Percentiles rank a stretch among this genome's conserved stretches.
These are phyloP conservation scores for Patellaria atrata DNA, from an alignment of 495 filamentous ascomycete species.

Conservation along the genomic window DNA sequence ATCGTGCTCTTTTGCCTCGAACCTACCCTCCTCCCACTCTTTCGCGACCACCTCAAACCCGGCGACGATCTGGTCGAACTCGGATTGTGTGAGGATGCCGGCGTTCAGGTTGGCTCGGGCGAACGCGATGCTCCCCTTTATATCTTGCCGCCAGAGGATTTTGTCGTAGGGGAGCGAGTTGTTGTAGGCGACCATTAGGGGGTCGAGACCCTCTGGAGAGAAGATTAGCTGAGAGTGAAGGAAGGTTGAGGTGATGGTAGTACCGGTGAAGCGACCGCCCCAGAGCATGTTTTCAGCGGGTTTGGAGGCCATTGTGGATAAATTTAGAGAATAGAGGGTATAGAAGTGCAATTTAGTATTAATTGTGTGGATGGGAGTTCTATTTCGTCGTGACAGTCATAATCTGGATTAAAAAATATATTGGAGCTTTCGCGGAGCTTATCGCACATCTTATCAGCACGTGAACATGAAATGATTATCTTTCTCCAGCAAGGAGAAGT, in stretches of 20 bases:
- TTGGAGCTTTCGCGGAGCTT: no score
- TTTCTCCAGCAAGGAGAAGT: no score
- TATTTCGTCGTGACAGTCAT: no score
- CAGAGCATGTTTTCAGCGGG: conserved; percentile 50
- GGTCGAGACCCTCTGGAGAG: conserved; percentile 57
- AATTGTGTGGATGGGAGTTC: no score
- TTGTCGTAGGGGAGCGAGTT: conserved; percentile 75
- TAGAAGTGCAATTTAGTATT: no score
- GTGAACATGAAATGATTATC: no score
- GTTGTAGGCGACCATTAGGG: conserved; percentile 83
- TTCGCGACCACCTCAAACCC: conserved; percentile 57
- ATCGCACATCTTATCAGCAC: no score
- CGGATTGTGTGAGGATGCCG: conserved; percentile 57
- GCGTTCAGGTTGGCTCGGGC: conserved; percentile 69
- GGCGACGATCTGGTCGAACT: conserved; percentile 61
- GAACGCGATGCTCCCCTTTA: conserved; percentile 69
- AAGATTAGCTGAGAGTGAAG: conserved; percentile 4
- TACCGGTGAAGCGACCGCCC: conserved; percentile 72
- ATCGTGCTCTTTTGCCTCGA: conserved; percentile 49
- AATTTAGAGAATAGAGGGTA: conserved; percentile 1
- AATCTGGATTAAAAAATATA: no score
- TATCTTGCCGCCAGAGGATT: conserved; percentile 67
- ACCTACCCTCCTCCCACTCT: conserved; percentile 56
- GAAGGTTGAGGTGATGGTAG: conserved; percentile 13
- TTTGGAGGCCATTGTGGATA: conserved; percentile 15